Conservation (phyloP, 495 filamentous ascomycete genomes). For the Monascus purpureus region DNA sequence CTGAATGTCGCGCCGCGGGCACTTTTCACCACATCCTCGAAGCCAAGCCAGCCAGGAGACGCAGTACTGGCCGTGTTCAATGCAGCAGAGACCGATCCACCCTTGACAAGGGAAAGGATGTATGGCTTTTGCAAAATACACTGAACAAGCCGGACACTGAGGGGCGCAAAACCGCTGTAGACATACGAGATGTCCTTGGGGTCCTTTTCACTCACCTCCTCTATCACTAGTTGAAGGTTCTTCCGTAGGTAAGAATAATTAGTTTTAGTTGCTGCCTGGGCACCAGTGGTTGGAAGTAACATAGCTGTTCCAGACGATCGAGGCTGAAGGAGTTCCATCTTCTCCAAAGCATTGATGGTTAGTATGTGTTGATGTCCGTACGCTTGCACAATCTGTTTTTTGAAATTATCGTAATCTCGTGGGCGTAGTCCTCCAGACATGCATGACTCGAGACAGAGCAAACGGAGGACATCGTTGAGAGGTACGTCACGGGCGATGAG, state of each 20-base stretch:
- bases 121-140: conserved; percentile 84
- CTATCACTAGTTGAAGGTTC: conserved; percentile 74
- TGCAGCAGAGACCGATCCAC: conserved; percentile 27
- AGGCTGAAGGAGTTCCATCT: conserved; percentile 68
- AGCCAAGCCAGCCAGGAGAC: conserved; percentile 75
- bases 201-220: conserved; percentile 95
- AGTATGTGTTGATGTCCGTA: conserved; percentile 92
- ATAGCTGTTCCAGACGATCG: conserved; percentile 53
- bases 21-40: conserved; percentile 78
- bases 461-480: conserved; percentile 62
- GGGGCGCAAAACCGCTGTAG: conserved; percentile 90
- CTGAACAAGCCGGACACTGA: conserved; percentile 90
- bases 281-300: conserved; percentile 52
- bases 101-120: conserved; percentile 52
- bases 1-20: conserved; percentile 80
- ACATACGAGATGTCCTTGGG: conserved; percentile 94
- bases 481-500: conserved; percentile 76
- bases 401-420: conserved; percentile 78
- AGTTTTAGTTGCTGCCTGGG: conserved; percentile 50
- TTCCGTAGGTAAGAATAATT: conserved; percentile 84
- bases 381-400: conserved; percentile 73
- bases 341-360: conserved; percentile 80
- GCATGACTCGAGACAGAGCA: conserved; percentile 83
- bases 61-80: conserved; percentile 40
- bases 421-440: conserved; percentile 77